Base-by-base conservation (phyloP, 192 early-diverging fungal genomes). In the Umbelopsis isabellina region DNA sequence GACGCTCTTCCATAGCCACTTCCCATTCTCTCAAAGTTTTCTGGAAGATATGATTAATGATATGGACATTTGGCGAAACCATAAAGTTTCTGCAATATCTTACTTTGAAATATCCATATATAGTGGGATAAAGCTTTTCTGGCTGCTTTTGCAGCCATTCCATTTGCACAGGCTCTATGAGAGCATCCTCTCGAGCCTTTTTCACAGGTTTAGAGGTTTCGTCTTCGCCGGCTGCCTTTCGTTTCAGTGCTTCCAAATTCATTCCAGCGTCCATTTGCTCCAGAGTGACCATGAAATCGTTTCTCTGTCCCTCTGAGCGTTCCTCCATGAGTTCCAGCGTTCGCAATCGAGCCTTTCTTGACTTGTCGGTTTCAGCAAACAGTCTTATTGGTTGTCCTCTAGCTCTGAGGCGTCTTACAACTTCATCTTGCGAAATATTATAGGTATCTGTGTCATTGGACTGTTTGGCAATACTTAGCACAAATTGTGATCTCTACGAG, bases 1-100 rank as follows among this genome's bases (percentile, higher is more conserved):
- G 88, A 16, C 94, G 85, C 18, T 82, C 77, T 20, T 88, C 87
- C 75, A 99, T 78, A 25, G 83, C 87, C 49, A 84, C 85, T 49
- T 91, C 91, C 97, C 97, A 99, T 78, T 95, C 94, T 67, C 90
- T 82, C 30, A 97, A 67, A 49, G 94, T 67, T 12, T 93, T 90
- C 81, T 82, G 68, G 45, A n/a, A 48, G 23, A 13, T 27, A 33
- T 25, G 35, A 25, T 21, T 48, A 23, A 46, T 25, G 21, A 12
- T 16, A 1, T 18, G 6, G 22, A 21, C 10, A 7, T 65, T 20
- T 20, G 10, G 22, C n/a, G 18, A 15, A 58, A 18, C 21, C 4
- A 20, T 49, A 13, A 48, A 12, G 11, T 48, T 21, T 18, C 49
- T 15, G 16, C 9, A 41, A 21, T n/a, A 46, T 49, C 47, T 66